Percentiles rank a stretch among this genome's conserved stretches.
Conservation (phyloP, 2,329 filamentous ascomycete species). For the Xylariaceae sp. region DNA sequence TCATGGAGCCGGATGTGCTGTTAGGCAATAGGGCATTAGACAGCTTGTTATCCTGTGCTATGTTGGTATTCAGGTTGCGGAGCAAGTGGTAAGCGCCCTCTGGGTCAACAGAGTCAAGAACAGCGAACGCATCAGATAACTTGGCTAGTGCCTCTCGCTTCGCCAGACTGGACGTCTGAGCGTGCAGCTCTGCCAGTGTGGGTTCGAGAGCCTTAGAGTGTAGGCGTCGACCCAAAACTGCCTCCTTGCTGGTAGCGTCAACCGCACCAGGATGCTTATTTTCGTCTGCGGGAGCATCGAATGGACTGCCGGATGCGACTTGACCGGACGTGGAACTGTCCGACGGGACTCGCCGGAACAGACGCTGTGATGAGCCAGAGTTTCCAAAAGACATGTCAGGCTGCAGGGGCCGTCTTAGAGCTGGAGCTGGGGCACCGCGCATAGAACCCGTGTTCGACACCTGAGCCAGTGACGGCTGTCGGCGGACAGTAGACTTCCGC, state of each 20-base stretch:
- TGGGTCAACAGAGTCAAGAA: conserved; percentile 81
- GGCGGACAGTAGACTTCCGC: conserved; percentile 53
- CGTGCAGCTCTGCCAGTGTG: conserved; percentile 77
- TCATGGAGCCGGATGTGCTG: conserved; percentile 27
- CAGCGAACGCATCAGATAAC: conserved; percentile 79
- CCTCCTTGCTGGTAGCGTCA: conserved; percentile 71
- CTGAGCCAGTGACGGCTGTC: conserved; percentile 40
- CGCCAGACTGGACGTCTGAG: conserved; percentile 62
- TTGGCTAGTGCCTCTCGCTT: conserved; percentile 81
- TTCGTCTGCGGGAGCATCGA: conserved; percentile 50
- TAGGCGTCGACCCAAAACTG: conserved; percentile 72
- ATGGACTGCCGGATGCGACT: conserved; percentile 34
- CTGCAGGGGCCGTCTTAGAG: conserved; percentile 72
- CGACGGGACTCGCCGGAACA: conserved; percentile 82
- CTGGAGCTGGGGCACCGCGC: conserved; percentile 33
- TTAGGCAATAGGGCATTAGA: conserved; percentile 40
- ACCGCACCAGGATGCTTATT: conserved; percentile 56
- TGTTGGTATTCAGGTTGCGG: conserved; percentile 68
- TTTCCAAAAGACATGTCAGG: conserved; percentile 93
- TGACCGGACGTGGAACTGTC: conserved; percentile 52
- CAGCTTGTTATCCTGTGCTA: conserved; percentile 67
- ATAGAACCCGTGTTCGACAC: conserved; percentile 35
- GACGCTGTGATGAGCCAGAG: conserved; percentile 82
- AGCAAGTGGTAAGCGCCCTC: conserved; percentile 87
- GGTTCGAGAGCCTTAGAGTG: conserved; percentile 81